Base-by-base conservation (phyloP, 2,329 filamentous ascomycete genomes). In the Aureobasidium sp. region DNA sequence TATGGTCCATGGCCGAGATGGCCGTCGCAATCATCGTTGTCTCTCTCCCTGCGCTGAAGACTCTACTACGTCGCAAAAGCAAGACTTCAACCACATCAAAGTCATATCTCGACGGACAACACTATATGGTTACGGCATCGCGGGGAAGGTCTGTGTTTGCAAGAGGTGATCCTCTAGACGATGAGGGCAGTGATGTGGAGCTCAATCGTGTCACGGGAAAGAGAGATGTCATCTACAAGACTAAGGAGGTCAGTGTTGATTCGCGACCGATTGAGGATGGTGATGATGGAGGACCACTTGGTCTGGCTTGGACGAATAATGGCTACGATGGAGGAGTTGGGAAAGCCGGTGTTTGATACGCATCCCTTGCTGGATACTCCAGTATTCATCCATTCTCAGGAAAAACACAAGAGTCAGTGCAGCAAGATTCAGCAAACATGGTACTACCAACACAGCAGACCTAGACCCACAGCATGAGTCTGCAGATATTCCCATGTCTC, bases 1-100 rank as follows among this genome's bases (percentile, higher is more conserved):
- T 59, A 6, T 59, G 54, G 54, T 59, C 54, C 6, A 59, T 59
- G 54, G 54, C 54, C 11, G 54, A 59, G 9, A 39, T 59, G 32
- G 32, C 42, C 7, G 54, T 48, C 15, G 54, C 54, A 30, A 59
- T 59, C 32, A 48, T 59, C n/a, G 54, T 59, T 8, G 54, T 59
- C 9, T 59, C 54, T 4, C 41, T 59, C 5, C 54, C 54, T 8
- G 42, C 54, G 11, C 42, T 59, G 6, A 59, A 59, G 13, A 48
- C 44, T 5, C 21, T 59, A 8, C 30, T 59, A 2, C 41, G 42
- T 15, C 44, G 32, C 42, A 48, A 37, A 8, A 25, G 36, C 32
- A 48, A 59, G 16, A 37, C 6, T 10, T 27, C 54, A 1, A 39
- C n/a, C 11, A 5, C 9, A 2, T 37, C 42, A 30, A 39, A 59